phyloP scores from a whole-genome alignment of 1,284 basidiomycete species.

The Vanrija sp. region DNA sequence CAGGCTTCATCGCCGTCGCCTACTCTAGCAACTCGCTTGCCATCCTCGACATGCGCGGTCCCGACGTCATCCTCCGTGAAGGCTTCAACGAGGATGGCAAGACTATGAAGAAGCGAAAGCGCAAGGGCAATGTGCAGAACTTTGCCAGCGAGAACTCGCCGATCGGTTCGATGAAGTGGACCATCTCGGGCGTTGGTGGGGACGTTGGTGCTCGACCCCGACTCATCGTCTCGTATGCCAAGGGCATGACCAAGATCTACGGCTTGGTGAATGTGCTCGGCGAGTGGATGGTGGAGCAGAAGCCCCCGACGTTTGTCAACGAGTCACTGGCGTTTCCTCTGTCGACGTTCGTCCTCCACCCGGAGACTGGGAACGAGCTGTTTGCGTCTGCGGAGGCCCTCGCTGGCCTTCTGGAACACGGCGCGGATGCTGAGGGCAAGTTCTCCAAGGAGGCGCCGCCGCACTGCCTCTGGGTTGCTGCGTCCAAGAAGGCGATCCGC shows the following conservation, averaged over 20 bases:
- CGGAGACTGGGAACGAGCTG: slow-evolving; percentile 55
- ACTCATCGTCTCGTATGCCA: slow-evolving; percentile 60
- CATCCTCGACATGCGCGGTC: slow-evolving; percentile 68
- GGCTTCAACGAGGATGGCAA: slow-evolving; percentile 43
- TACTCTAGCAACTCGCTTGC: slow-evolving; percentile 60
- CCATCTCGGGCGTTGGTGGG: slow-evolving; percentile 58
- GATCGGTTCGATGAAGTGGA: slow-evolving; percentile 62
- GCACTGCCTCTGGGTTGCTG: slow-evolving; percentile 53
- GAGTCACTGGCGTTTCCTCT: slow-evolving; percentile 56
- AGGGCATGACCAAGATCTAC: slow-evolving; percentile 61
- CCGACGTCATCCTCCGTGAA: slow-evolving; percentile 58
- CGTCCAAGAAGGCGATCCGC: slow-evolving; percentile 38
- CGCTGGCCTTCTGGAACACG: slow-evolving; percentile 13
- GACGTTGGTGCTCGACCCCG: slow-evolving; percentile 59
- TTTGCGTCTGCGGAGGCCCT: slow-evolving; percentile 24
- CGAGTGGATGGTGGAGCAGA: slow-evolving; percentile 59
- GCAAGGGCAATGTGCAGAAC: slow-evolving; percentile 44
- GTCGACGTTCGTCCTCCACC: slow-evolving; percentile 61
- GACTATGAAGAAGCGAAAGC: slow-evolving; percentile 45
- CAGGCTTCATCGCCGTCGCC: slow-evolving; percentile 70
- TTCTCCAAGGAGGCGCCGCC: slow-evolving; percentile 32
- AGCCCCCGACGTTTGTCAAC: slow-evolving; percentile 46
- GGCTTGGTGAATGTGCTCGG: slow-evolving; percentile 53
- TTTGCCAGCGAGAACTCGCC: slow-evolving; percentile 41
- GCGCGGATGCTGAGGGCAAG: slow-evolving; percentile 14